phyloP scores from a whole-genome alignment of 2,329 filamentous ascomycete species.

The Colletotrichum brevisporum region DNA sequence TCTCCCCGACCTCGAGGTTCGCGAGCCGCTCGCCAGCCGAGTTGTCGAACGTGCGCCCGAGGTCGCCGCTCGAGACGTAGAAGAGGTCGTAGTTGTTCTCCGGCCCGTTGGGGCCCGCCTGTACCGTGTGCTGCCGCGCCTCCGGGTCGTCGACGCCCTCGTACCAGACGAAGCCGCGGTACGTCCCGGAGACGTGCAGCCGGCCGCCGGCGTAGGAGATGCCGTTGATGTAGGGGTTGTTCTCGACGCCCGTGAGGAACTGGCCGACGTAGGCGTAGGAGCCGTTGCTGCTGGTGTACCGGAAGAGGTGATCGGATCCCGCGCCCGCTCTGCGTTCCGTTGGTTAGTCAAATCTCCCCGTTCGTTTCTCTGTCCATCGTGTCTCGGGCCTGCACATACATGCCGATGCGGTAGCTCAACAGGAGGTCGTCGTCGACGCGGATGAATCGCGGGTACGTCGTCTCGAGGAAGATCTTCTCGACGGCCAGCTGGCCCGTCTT shows the following conservation, averaged over 20 bases:
- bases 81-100: constrained; percentile 38
- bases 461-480: constrained; percentile 38
- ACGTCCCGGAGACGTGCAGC: constrained; percentile 37
- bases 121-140: constrained; percentile 29
- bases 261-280: constrained; percentile 37
- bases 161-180: constrained; percentile 38
- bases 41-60: constrained; percentile 21
- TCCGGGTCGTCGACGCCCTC: constrained; percentile 36
- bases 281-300: constrained; percentile 18
- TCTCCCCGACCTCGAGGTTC: constrained; percentile 33
- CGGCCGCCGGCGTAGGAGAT: constrained; percentile 34
- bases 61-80: constrained; percentile 36
- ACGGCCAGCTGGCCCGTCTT: constrained; percentile 29
- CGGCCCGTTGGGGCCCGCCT: constrained; percentile 37
- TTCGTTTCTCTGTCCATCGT: too few relatives aligned
- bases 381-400: constrained; percentile 14
- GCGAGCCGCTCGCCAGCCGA: constrained; percentile 26
- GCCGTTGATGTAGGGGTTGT: constrained; percentile 39
- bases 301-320: constrained; percentile 35
- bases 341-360: neutral
- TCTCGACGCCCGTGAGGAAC: constrained; percentile 35
- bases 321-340: constrained; percentile 27
- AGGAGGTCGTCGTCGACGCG: constrained; percentile 30
- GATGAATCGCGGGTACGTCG: constrained; percentile 29
- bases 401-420: constrained; percentile 36